Evolutionary conservation across 345 rosid genomes (phyloP).

Genomic region (Theobroma cacao): DNA sequence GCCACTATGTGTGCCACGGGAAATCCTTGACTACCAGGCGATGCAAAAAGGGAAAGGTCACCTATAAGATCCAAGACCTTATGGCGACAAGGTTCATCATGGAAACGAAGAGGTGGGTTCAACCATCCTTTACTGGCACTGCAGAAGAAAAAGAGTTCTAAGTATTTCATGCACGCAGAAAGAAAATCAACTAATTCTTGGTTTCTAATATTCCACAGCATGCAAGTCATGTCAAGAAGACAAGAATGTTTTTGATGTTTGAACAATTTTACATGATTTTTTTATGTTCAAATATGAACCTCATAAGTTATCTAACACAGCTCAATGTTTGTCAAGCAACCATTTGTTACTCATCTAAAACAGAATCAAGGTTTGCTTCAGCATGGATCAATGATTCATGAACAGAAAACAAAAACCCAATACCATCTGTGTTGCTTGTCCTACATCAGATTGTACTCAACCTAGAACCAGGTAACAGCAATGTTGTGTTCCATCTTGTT

Average conservation of each 20-base stretch:
- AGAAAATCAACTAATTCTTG: neutral
- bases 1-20: slow-evolving; percentile 75
- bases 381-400: neutral
- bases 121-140: slow-evolving; percentile 82
- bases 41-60: slow-evolving; percentile 74
- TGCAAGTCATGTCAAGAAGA: neutral
- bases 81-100: slow-evolving; percentile 82
- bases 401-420: neutral
- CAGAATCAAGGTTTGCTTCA: neutral
- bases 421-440: neutral
- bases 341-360: neutral
- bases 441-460: neutral
- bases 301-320: neutral
- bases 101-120: slow-evolving; percentile 72
- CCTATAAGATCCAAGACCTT: slow-evolving; percentile 87
- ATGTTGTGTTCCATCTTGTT: neutral
- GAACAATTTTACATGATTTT: neutral
- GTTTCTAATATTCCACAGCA: neutral
- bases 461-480: slow-evolving; percentile 5
- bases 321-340: neutral
- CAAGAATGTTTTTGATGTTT: neutral
- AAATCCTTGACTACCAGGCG: slow-evolving; percentile 74
- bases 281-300: neutral
- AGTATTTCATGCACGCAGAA: neutral
- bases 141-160: slow-evolving; percentile 17